phyloP scores from a whole-genome alignment of 345 rosid genomes.

The Melastoma malabathricum region DNA sequence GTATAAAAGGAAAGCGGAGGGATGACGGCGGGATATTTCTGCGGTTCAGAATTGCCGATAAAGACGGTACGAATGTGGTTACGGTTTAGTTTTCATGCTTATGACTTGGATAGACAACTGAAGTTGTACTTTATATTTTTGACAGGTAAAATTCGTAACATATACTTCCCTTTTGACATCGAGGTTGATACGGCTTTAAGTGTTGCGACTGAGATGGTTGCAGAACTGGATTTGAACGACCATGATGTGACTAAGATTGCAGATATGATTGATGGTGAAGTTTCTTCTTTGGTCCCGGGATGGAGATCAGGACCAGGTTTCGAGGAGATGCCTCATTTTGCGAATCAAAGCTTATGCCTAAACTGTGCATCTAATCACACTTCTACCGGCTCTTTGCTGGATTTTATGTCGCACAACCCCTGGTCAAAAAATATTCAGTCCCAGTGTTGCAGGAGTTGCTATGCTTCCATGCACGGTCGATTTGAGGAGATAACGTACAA shows the following conservation, averaged over 20 bases:
- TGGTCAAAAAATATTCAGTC: conserved; percentile 18
- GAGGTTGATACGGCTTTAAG: conserved; percentile 70
- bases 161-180: conserved; percentile 72
- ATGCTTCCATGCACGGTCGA: conserved; percentile 72
- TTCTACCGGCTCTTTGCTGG: conserved; percentile 51
- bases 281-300: conserved; percentile 58
- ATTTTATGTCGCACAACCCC: conserved; percentile 29
- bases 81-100: background rate
- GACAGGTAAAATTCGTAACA: conserved; percentile 66
- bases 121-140: background rate
- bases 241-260: conserved; percentile 75
- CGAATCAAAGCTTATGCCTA: conserved; percentile 40
- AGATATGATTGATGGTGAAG: conserved; percentile 80
- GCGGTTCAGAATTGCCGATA: conserved; percentile 59
- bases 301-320: conserved; percentile 68
- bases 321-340: conserved; percentile 47
- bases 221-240: conserved; percentile 74
- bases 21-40: conserved; percentile 54
- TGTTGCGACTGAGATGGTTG: conserved; percentile 94
- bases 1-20: conserved; percentile 66
- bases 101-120: background rate
- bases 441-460: conserved; percentile 42
- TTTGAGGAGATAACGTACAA: conserved; percentile 67
- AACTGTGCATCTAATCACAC: conserved; percentile 56
- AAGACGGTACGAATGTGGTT: conserved; percentile 51